These are phyloP conservation scores for Rhizopogon rudus DNA, from an alignment of 768 basidiomycete genomes.

Conservation along the genomic window DNA sequence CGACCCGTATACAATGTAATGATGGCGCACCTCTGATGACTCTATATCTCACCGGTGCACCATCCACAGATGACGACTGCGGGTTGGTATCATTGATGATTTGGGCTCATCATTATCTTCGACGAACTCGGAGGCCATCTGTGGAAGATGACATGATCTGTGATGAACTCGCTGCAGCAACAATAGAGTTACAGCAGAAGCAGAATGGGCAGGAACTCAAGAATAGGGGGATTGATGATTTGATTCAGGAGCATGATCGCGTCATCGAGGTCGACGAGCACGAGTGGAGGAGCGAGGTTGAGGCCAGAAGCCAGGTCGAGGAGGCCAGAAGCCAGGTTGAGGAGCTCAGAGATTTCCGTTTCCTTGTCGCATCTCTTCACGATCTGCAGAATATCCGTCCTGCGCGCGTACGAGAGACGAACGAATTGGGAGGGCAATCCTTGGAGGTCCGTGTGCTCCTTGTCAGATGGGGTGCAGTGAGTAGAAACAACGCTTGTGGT, in stretches of 20 bases:
- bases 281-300: slow-evolving; percentile 86
- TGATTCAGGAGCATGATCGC: slow-evolving; percentile 67
- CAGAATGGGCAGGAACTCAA: slow-evolving; percentile 84
- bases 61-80: too few relatives aligned
- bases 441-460: slow-evolving; percentile 45
- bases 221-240: slow-evolving; percentile 70
- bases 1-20: too few relatives aligned
- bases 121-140: slow-evolving; percentile 9
- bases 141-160: slow-evolving; percentile 73
- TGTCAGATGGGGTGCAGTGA: slow-evolving; percentile 36
- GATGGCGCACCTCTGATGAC: too few relatives aligned
- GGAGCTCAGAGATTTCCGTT: slow-evolving; percentile 67
- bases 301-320: too few relatives aligned
- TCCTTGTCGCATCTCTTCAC: slow-evolving; percentile 1
- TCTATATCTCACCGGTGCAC: too few relatives aligned
- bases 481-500: slow-evolving; percentile 37
- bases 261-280: slow-evolving; percentile 73
- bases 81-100: too few relatives aligned
- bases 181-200: slow-evolving; percentile 81
- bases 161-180: slow-evolving; percentile 73
- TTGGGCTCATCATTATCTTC: too few relatives aligned
- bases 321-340: slow-evolving; percentile 75
- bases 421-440: slow-evolving; percentile 64
- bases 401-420: slow-evolving; percentile 44
- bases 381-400: slow-evolving; percentile 30